Evolutionary conservation across 495 filamentous ascomycete genomes (phyloP).

Genomic region (Darksidea phi): DNA sequence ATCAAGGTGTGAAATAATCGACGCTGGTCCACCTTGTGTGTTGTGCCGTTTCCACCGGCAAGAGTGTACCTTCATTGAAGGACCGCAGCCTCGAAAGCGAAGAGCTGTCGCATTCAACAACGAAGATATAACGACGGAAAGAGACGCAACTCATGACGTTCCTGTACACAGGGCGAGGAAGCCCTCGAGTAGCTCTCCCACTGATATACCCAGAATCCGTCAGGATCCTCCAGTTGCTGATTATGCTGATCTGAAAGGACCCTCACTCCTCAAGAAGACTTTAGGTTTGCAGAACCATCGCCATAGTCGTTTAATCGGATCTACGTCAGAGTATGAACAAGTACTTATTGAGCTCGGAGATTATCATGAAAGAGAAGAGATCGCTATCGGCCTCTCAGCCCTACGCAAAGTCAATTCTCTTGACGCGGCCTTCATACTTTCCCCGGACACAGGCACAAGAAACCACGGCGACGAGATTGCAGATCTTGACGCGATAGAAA

Average conservation of each 20-base stretch:
- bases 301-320: constrained; percentile 39
- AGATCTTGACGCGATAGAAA: constrained; percentile 76
- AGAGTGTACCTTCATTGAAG: constrained; percentile 36
- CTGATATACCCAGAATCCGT: constrained; percentile 14
- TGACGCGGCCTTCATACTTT: constrained; percentile 71
- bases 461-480: constrained; percentile 57
- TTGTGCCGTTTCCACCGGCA: constrained; percentile 38
- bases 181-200: background rate
- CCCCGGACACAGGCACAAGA: constrained; percentile 59
- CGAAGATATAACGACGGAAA: constrained; percentile 19
- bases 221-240: constrained; percentile 34
- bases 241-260: constrained; percentile 40
- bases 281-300: constrained; percentile 42
- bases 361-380: constrained; percentile 66
- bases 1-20: constrained; percentile 37
- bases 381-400: constrained; percentile 57
- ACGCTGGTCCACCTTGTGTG: constrained; percentile 32
- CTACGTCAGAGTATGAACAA: constrained; percentile 64
- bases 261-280: constrained; percentile 40
- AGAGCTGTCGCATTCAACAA: constrained; percentile 24
- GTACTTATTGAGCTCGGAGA: constrained; percentile 64
- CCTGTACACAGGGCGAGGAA: constrained; percentile 2
- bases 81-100: constrained; percentile 34
- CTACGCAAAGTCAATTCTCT: constrained; percentile 72
- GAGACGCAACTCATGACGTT: background rate